Evolutionary conservation across 2,329 filamentous ascomycete genomes (phyloP), one percentile per base, ranked within the genome.

Genomic region (Amesomyces nigricolor): DNA sequence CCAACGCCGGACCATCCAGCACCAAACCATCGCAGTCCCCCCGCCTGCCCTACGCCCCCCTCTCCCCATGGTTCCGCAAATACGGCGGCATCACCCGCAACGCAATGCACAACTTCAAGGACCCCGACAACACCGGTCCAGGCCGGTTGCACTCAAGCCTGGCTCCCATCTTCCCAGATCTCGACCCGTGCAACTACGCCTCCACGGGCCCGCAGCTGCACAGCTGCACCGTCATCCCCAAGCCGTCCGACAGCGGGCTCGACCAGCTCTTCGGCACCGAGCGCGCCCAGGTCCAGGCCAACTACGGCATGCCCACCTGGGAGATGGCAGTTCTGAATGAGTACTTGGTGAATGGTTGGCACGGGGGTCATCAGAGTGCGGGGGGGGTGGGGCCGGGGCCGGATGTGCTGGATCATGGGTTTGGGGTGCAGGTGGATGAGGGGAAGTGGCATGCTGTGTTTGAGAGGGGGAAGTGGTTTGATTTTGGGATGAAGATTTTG

Each of bases 231-330:
- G 22, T 47, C 1, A 16, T 40, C 4, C 35, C 50, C 3, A n/a
- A 29, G 37, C 53, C 57, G 13, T 17, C 29, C 14, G 49, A 46
- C 39, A 3, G 46, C 37, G 50, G 52, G 26, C 47, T 56, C 44
- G 57, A 59, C 35, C 48, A 19, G 45, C 47, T 59, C 8, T 56
- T 59, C 5, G 29, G 7, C 5, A 14, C 53, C 10, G 50, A 59
- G 30, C 37, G 35, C 8, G 13, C 26, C 5, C 56, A 56, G 35
- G 26, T 43, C 0, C 11, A 19, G 1, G 3, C 2, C 11, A 56
- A 58, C 22, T 10, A 3, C 1, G 53, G 56, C 13, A 16, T 58
- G 32, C 37, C 53, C 1, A 53, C 56, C 10, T 56, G 53, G 56
- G 56, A 58, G 30, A 19, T 48, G 5, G 52, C 3, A 9, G 14